Evolutionary conservation across 768 basidiomycete species (phyloP).

Genomic region (Macrolepiota dolichaula): DNA sequence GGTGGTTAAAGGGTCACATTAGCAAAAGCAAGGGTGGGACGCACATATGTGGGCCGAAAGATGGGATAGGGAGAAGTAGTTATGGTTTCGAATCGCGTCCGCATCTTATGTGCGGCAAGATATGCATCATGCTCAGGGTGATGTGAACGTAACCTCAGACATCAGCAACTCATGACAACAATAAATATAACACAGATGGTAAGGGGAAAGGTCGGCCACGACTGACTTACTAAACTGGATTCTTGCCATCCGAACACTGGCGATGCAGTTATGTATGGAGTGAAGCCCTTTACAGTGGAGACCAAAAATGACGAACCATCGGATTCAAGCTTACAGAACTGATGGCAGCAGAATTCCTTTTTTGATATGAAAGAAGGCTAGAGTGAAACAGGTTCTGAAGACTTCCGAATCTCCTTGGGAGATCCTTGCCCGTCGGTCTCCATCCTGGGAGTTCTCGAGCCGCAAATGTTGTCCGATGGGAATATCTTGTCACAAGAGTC

Average conservation of each 20-base stretch:
- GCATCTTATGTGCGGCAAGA: slow-evolving; percentile 21
- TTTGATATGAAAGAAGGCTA: neutral
- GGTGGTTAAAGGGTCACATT: neutral
- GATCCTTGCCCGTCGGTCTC: slow-evolving; percentile 9
- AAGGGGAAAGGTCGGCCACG: neutral
- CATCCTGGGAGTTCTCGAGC: neutral
- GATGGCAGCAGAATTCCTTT: neutral
- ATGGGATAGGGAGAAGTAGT: neutral
- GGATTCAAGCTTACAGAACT: neutral
- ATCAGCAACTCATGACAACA: slow-evolving; percentile 8
- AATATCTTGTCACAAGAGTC: neutral
- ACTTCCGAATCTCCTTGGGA: neutral
- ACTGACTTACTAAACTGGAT: neutral
- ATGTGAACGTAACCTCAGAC: slow-evolving; percentile 8
- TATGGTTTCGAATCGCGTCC: neutral
- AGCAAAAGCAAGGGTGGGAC: neutral
- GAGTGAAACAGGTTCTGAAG: slow-evolving; percentile 1
- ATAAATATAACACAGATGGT: slow-evolving; percentile 5
- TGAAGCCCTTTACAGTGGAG: neutral
- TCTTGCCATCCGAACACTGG: neutral
- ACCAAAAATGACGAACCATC: slow-evolving; percentile 1
- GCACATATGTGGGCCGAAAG: slow-evolving; percentile 1
- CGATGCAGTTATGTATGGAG: neutral
- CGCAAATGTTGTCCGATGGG: neutral
- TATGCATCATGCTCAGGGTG: slow-evolving; percentile 13